Evolutionary conservation across 345 rosid species (phyloP), one percentile per base, ranked within the genome.

Genomic region (Laguncularia racemosa): DNA sequence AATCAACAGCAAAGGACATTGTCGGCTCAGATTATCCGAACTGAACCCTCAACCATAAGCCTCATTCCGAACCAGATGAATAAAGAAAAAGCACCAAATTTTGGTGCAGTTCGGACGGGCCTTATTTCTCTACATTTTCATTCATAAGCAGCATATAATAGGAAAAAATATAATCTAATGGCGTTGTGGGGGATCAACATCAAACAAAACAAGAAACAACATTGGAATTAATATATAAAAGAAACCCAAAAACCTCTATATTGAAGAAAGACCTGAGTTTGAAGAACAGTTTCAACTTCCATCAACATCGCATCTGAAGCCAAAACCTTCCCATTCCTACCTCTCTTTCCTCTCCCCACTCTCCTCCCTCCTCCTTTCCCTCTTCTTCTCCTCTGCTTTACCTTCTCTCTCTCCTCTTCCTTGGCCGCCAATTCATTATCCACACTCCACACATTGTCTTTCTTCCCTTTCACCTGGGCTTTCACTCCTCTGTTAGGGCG

Each of bases 211-310:
- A 9, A 33, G 40, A 33, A 33, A 33, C 40, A 33, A 33, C 40
- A 33, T 9, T 33, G 40, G 1, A 33, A 33, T 33, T 33, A 33
- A 33, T 9, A 33, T 33, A 33, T 33, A 33, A 33, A 33, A 33
- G 9, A 33, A 33, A 23, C 28, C 28, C 18, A 38, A 16, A n/a
- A 52, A 52, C 13, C 40, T 11, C 28, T 23, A 23, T 23, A 23
- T 23, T 23, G 28, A 45, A 13, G 3, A 4, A 46, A 7, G 60
- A 86, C 98, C 93, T 86, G 95, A 33, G 93, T 83, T 73, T 92
- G 98, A 53, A 89, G 96, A 56, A 92, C 74, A 62, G 89, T 83
- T 61, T 92, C 98, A 51, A 69, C 69, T 60, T 92, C 95, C 68
- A 81, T 77, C 17, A 84, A 67, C 93, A 89, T 84, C 52, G 88